phyloP scores from a whole-genome alignment of 1,284 basidiomycete species.

The Blastosporella zonata region DNA sequence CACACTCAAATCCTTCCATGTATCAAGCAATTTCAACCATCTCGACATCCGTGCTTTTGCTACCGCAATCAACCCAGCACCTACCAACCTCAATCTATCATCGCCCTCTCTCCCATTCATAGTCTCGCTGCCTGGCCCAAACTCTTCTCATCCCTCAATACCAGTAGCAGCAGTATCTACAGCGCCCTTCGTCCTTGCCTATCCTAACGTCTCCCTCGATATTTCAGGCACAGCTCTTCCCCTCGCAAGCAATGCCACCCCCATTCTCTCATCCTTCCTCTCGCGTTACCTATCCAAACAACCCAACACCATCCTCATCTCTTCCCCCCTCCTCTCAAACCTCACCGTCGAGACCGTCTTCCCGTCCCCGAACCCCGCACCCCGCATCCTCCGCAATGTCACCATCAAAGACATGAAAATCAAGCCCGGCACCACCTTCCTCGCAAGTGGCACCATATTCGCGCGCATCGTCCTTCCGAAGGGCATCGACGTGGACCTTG shows the following conservation, averaged over 20 bases:
- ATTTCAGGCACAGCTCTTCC: conserved; percentile 61
- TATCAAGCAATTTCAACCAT: conserved; percentile 44
- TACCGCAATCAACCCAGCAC: conserved; percentile 57
- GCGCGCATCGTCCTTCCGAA: conserved; percentile 63
- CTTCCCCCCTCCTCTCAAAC: conserved; percentile 48
- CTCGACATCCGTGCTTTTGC: conserved; percentile 52
- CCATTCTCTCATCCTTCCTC: conserved; percentile 57
- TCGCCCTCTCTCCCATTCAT: conserved; percentile 58
- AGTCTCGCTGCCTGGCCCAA: conserved; percentile 44
- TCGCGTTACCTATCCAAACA: conserved; percentile 57
- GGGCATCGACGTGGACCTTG: conserved; percentile 59
- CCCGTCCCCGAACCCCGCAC: conserved; percentile 59
- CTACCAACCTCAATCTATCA: conserved; percentile 44
- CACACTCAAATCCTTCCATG: conserved; percentile 53
- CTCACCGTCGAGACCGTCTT: conserved; percentile 51
- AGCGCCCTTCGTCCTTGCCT: conserved; percentile 53
- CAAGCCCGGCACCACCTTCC: conserved; percentile 48
- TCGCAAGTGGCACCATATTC: conserved; percentile 64
- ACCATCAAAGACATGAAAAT: conserved; percentile 74
- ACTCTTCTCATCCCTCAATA: conserved; percentile 26
- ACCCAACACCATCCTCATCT: conserved; percentile 55
- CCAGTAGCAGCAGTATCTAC: conserved; percentile 54
- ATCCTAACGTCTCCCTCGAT: conserved; percentile 63
- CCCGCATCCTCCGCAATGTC: conserved; percentile 63
- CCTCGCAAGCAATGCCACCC: conserved; percentile 40